A percentile compares a stretch with the other conserved stretches of the same genome.
Conservation (phyloP, 441 rosid genomes). For the Populus hybrid region DNA sequence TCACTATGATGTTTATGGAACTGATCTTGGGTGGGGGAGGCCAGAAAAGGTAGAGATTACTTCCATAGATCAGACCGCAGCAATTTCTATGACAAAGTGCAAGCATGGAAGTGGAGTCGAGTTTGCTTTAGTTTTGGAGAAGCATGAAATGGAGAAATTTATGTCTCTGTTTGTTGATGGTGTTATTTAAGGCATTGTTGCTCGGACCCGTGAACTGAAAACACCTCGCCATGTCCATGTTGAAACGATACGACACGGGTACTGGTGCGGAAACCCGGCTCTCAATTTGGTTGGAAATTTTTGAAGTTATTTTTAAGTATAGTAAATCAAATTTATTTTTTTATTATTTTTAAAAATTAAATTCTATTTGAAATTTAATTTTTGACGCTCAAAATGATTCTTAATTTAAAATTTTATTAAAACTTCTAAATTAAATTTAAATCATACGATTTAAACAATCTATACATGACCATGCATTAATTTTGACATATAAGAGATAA, state of each 20-base stretch:
- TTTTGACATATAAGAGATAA: too few relatives aligned
- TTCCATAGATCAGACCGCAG: conserved; percentile 31
- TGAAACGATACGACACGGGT: not conserved
- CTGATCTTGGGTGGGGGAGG: conserved; percentile 58
- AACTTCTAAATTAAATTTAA: too few relatives aligned
- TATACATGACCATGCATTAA: too few relatives aligned
- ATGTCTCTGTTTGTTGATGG: conserved; percentile 21
- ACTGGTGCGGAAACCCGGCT: too few relatives aligned
- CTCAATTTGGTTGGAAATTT: too few relatives aligned
- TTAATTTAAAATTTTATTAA: too few relatives aligned
- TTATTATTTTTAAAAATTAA: too few relatives aligned
- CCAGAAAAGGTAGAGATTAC: conserved; percentile 42
- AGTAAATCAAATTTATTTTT: too few relatives aligned
- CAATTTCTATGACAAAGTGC: conserved; percentile 33
- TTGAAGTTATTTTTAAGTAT: too few relatives aligned
- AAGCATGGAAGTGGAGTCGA: conserved; percentile 43
- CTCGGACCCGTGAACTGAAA: not conserved
- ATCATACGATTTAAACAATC: too few relatives aligned
- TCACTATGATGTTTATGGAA: conserved; percentile 32
- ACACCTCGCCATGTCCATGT: not conserved
- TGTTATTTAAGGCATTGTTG: not conserved
- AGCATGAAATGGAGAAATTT: conserved; percentile 29
- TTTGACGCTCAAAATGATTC: too few relatives aligned
- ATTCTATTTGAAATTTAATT: too few relatives aligned
- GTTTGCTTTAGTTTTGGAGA: conserved; percentile 35